Evolutionary conservation across 2,329 filamentous ascomycete genomes (phyloP).

Genomic region (Cephalotrichum gorgonifer): DNA sequence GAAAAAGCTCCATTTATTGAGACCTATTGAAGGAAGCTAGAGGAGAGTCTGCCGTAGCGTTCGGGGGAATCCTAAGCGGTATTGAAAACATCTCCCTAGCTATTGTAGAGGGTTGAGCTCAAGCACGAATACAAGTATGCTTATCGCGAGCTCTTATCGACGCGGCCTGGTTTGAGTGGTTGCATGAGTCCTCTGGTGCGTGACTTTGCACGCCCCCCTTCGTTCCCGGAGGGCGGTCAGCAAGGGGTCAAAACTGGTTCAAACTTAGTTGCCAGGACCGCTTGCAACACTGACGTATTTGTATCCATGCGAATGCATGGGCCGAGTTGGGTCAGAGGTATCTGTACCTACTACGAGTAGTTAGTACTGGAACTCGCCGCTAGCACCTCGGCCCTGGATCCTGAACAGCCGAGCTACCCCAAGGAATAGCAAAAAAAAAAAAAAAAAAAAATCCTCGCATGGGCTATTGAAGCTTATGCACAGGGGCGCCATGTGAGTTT

Average conservation of each 20-base stretch:
- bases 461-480: no score
- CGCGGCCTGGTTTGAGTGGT: not conserved
- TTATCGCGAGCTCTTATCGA: not conserved
- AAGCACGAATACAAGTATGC: not conserved
- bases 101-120: not conserved
- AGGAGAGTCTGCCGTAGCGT: not conserved
- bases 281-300: no score
- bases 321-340: no score
- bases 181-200: not conserved
- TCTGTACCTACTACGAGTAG: no score
- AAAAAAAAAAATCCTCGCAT: no score
- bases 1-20: not conserved
- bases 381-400: not conserved
- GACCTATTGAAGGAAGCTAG: not conserved
- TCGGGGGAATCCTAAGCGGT: not conserved
- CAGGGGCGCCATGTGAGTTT: not conserved
- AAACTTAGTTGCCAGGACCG: not conserved
- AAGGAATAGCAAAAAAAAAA: no score
- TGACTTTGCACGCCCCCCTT: not conserved
- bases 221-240: not conserved
- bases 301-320: no score
- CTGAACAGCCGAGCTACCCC: not conserved
- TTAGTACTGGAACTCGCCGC: not conserved
- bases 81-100: not conserved
- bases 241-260: not conserved